Evolutionary conservation across 306 rosid species (phyloP).

Genomic region (Pterocarpus santalinus): DNA sequence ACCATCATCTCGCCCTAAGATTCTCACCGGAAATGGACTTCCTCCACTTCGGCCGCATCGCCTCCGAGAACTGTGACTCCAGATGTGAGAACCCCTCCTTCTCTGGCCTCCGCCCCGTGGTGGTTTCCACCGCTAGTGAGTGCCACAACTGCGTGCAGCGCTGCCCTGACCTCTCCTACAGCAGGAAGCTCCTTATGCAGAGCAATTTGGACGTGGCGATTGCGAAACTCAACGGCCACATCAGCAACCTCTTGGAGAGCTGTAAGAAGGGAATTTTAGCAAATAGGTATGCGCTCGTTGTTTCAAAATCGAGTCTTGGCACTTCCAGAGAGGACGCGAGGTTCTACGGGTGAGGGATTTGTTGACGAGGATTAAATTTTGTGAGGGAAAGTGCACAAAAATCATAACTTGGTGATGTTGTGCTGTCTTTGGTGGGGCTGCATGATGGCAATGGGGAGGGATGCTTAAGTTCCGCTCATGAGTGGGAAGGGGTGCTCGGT

Average conservation of each 20-base stretch:
- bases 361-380: constrained; percentile 83
- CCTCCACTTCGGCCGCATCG: constrained; percentile 65
- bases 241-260: constrained; percentile 64
- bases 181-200: constrained; percentile 96
- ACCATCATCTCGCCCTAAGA: constrained; percentile 49
- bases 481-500: no score
- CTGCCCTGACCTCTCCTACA: constrained; percentile 79
- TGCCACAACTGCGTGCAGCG: constrained; percentile 78
- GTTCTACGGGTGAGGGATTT: constrained; percentile 76
- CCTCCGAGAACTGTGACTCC: constrained; percentile 68
- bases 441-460: no score
- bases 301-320: constrained; percentile 73
- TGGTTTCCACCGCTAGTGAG: constrained; percentile 55
- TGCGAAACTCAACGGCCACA: constrained; percentile 63
- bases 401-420: no score
- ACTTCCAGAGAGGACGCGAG: constrained; percentile 85
- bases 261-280: constrained; percentile 67
- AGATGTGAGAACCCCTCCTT: constrained; percentile 54
- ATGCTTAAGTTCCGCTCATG: no score
- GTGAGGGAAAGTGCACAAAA: constrained; percentile 38
- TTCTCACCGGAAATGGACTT: constrained; percentile 61
- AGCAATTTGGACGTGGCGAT: constrained; percentile 79
- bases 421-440: no score
- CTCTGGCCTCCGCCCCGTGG: constrained; percentile 46
- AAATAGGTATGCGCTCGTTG: constrained; percentile 73